Evolutionary conservation across 305 asterid genomes (phyloP).

Genomic region (Fraxinus dipetala): DNA sequence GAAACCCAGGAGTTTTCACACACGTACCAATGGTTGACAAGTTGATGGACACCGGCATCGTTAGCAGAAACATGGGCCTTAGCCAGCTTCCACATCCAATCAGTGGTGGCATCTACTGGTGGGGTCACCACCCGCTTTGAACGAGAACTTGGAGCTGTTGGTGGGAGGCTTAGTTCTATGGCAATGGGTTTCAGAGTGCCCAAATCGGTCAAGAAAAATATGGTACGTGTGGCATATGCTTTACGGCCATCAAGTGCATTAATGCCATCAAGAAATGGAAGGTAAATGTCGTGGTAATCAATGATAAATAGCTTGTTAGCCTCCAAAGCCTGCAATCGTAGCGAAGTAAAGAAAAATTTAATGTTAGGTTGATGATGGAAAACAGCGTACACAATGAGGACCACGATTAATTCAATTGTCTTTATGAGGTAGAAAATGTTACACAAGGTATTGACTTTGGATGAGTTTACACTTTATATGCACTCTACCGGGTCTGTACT

Average conservation of each 20-base stretch:
- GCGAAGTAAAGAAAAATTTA: no score
- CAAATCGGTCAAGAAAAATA: slow-evolving; percentile 57
- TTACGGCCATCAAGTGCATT: slow-evolving; percentile 85
- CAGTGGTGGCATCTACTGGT: slow-evolving; percentile 56
- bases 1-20: background rate
- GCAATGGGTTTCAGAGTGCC: slow-evolving; percentile 85
- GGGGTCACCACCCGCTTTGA: slow-evolving; percentile 70
- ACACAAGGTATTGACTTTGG: background rate
- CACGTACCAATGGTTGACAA: slow-evolving; percentile 88
- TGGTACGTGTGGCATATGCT: slow-evolving; percentile 79
- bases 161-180: slow-evolving; percentile 82
- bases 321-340: slow-evolving; percentile 52
- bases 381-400: background rate
- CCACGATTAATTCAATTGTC: background rate
- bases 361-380: background rate
- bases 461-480: no score
- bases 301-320: slow-evolving; percentile 60
- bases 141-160: slow-evolving; percentile 36
- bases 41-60: slow-evolving; percentile 96
- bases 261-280: slow-evolving; percentile 72
- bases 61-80: slow-evolving; percentile 89
- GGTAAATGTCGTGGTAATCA: slow-evolving; percentile 75
- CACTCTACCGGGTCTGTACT: no score
- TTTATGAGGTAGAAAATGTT: background rate
- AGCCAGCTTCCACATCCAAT: slow-evolving; percentile 86